These are phyloP conservation scores for Fusarium guadeloupense DNA, from an alignment of 2,329 filamentous ascomycete species.

Conservation along the genomic window DNA sequence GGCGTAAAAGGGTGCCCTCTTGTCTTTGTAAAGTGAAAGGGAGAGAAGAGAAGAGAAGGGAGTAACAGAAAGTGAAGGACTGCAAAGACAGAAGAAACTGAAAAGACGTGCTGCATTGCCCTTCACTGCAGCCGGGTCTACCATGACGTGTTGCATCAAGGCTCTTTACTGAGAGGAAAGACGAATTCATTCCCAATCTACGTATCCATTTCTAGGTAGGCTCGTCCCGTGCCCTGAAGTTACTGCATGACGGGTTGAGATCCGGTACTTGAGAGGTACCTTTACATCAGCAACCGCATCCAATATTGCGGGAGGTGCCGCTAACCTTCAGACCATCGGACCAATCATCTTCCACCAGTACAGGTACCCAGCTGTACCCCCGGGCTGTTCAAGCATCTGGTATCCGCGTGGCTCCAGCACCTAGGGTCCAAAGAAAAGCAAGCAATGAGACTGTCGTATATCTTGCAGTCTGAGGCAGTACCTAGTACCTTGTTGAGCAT, in stretches of 20 bases:
- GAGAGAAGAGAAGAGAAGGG: slow-evolving; percentile 17
- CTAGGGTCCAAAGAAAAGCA: slow-evolving; percentile 19
- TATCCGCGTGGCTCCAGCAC: slow-evolving; percentile 24
- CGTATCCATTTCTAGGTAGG: background rate
- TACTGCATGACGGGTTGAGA: slow-evolving; percentile 11
- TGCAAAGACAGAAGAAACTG: background rate
- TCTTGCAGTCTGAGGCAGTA: too few relatives aligned
- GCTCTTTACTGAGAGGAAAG: too few relatives aligned
- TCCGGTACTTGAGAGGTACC: slow-evolving; percentile 14
- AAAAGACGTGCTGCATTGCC: background rate
- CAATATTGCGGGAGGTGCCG: slow-evolving; percentile 17
- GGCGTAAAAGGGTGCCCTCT: slow-evolving; percentile 25
- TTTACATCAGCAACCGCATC: slow-evolving; percentile 12
- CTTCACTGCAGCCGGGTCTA: background rate
- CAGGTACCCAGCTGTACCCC: slow-evolving; percentile 5
- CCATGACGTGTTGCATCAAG: too few relatives aligned
- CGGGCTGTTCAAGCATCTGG: background rate
- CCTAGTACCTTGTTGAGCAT: too few relatives aligned
- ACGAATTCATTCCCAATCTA: too few relatives aligned
- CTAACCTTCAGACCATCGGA: slow-evolving; percentile 8
- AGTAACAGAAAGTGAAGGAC: background rate
- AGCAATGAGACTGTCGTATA: too few relatives aligned
- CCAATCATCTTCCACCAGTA: background rate
- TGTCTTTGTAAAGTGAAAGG: background rate
- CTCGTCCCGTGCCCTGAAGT: slow-evolving; percentile 19